Conservation (phyloP, 257 asterid species). For the Penstemon barbatus region DNA sequence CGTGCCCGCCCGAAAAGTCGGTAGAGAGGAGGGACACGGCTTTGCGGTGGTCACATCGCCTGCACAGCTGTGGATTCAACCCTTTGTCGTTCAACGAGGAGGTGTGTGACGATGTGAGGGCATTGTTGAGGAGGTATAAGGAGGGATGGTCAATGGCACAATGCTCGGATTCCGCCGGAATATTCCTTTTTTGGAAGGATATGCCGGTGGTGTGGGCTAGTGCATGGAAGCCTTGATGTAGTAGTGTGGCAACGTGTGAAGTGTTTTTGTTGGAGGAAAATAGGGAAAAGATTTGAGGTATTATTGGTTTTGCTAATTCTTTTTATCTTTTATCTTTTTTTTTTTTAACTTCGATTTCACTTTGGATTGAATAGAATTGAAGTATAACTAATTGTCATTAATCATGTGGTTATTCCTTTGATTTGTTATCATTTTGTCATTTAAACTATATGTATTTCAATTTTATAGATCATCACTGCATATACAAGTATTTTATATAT, state of each 20-base stretch:
- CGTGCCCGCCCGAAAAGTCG: slow-evolving; percentile 62
- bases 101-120: slow-evolving; percentile 87
- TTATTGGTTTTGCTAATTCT: not conserved
- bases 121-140: slow-evolving; percentile 82
- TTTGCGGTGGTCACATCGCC: slow-evolving; percentile 70
- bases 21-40: slow-evolving; percentile 87
- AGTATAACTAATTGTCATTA: slow-evolving; percentile 35
- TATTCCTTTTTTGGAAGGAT: slow-evolving; percentile 95
- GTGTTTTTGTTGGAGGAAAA: slow-evolving; percentile 26
- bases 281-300: slow-evolving; percentile 26
- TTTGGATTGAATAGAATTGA: slow-evolving; percentile 47
- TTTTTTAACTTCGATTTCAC: not conserved
- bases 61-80: slow-evolving; percentile 65
- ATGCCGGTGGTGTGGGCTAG: slow-evolving; percentile 99
- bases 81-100: slow-evolving; percentile 66
- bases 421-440: slow-evolving; percentile 27
- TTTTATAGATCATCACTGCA: slow-evolving; percentile 5
- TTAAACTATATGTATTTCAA: not conserved
- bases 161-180: slow-evolving; percentile 71
- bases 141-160: slow-evolving; percentile 95
- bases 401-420: slow-evolving; percentile 21
- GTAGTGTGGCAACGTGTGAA: not conserved
- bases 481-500: no score
- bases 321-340: not conserved
- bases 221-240: slow-evolving; percentile 81